Conservation (phyloP, 768 basidiomycete genomes). For the Suillus variegatus region DNA sequence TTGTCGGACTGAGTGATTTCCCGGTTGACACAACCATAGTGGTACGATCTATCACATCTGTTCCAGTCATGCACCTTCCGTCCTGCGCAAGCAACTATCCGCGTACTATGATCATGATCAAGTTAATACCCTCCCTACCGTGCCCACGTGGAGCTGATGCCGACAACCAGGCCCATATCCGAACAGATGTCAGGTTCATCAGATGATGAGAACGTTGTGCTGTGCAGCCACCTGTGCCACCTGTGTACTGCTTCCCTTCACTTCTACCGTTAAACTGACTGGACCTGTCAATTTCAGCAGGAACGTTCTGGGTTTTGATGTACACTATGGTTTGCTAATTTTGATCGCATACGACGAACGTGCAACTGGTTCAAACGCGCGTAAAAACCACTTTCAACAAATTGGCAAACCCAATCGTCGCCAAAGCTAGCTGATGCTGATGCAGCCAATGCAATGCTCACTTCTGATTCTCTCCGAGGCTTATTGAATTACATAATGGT, state of each 20-base stretch:
- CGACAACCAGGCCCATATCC: not conserved
- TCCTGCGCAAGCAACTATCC: not conserved
- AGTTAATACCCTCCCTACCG: not conserved
- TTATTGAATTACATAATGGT: no score
- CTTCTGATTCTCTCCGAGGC: not conserved
- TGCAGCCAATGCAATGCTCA: not conserved
- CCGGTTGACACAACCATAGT: not conserved
- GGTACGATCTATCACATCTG: not conserved
- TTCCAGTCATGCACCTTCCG: not conserved
- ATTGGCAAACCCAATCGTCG: not conserved
- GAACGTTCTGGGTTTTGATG: not conserved
- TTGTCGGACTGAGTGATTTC: not conserved
- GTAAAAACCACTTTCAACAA: not conserved
- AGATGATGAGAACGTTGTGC: not conserved
- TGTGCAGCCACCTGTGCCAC: not conserved
- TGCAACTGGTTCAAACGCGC: not conserved
- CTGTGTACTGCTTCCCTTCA: not conserved
- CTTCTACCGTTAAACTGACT: not conserved
- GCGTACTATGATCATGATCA: not conserved
- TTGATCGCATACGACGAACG: not conserved
- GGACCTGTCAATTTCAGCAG: not conserved
- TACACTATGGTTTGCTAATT: not conserved
- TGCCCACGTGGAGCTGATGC: not conserved
- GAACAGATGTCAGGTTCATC: not conserved
- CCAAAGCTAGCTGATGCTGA: not conserved